phyloP scores from a whole-genome alignment of 371 early-diverging fungal genomes.

The Apophysomyces sp. region DNA sequence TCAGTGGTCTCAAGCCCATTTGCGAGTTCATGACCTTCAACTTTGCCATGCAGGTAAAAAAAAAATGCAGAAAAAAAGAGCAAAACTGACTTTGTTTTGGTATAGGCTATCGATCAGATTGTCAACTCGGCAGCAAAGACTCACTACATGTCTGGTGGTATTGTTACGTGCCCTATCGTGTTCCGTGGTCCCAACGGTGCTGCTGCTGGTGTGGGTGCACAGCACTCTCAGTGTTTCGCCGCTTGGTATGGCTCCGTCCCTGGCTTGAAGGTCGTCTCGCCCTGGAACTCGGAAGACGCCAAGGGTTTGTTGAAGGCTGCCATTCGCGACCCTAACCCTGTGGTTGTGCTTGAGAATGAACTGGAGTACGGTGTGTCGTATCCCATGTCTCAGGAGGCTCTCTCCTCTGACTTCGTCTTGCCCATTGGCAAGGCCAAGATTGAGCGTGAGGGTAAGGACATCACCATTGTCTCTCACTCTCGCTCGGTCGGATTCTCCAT shows the following conservation, averaged over 20 bases:
- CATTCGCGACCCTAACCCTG: constrained; percentile 99
- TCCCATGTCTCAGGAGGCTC: constrained; percentile 80
- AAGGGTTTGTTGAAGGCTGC: constrained; percentile 96
- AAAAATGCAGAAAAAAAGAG: not conserved
- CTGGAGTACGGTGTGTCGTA: constrained; percentile 95
- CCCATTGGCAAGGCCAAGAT: constrained; percentile 98
- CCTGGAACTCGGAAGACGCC: constrained; percentile 98
- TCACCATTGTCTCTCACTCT: constrained; percentile 97
- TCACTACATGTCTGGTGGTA: constrained; percentile 98
- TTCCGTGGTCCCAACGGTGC: constrained; percentile 99
- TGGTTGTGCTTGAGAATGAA: constrained; percentile 98
- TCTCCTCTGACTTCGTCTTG: constrained; percentile 87
- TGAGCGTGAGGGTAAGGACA: constrained; percentile 87
- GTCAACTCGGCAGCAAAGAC: constrained; percentile 99
- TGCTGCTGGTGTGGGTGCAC: constrained; percentile 98
- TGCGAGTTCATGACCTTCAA: constrained; percentile 99
- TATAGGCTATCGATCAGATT: constrained; percentile 98
- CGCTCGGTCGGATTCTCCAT: constrained; percentile 86
- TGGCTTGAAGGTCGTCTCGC: constrained; percentile 98
- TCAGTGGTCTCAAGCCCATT: constrained; percentile 96
- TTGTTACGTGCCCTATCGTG: constrained; percentile 91
- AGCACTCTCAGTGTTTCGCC: constrained; percentile 99
- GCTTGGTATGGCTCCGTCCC: constrained; percentile 98
- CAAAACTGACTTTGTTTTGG: constrained; percentile 3
- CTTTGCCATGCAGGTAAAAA: constrained; percentile 97